Evolutionary conservation across 2,329 filamentous ascomycete genomes (phyloP).

Genomic region (Biscogniauxia sp.): DNA sequence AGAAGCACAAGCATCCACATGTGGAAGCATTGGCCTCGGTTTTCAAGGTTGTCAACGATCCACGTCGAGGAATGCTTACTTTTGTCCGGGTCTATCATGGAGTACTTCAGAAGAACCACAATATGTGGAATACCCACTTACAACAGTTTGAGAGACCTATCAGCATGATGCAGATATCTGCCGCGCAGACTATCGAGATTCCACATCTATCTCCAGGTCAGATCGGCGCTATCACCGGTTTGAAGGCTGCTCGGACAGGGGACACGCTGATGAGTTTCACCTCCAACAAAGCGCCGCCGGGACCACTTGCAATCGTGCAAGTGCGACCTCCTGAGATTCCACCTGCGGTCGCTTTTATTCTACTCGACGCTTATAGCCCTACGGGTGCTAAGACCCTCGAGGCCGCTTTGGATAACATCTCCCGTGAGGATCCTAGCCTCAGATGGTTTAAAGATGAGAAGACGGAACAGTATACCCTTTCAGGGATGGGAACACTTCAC

Average conservation of each 20-base stretch:
- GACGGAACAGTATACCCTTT: slow-evolving; percentile 87
- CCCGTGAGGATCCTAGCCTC: slow-evolving; percentile 90
- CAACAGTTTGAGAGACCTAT: slow-evolving; percentile 76
- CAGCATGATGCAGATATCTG: slow-evolving; percentile 84
- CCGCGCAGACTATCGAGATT: slow-evolving; percentile 81
- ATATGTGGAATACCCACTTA: slow-evolving; percentile 85
- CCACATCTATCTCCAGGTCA: slow-evolving; percentile 78
- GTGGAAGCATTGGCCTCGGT: slow-evolving; percentile 60
- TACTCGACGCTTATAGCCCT: slow-evolving; percentile 76
- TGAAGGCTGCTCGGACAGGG: slow-evolving; percentile 89
- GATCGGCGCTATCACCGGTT: slow-evolving; percentile 87
- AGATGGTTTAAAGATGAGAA: slow-evolving; percentile 83
- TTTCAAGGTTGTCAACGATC: slow-evolving; percentile 93
- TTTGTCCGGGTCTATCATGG: slow-evolving; percentile 93
- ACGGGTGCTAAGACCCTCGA: slow-evolving; percentile 78
- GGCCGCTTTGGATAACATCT: slow-evolving; percentile 70
- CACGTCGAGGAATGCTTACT: slow-evolving; percentile 80
- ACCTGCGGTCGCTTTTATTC: slow-evolving; percentile 94
- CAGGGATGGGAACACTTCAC: slow-evolving; percentile 95
- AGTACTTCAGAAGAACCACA: slow-evolving; percentile 67
- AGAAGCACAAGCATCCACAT: slow-evolving; percentile 35
- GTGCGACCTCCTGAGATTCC: slow-evolving; percentile 86
- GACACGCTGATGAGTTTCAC: slow-evolving; percentile 82
- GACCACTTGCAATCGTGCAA: slow-evolving; percentile 70
- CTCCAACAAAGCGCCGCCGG: slow-evolving; percentile 59